Percentiles rank a stretch among this genome's conserved stretches.
Evolutionary conservation across 352 stramenopile species (phyloP).

Genomic region (Globisporangium abappressorium): DNA sequence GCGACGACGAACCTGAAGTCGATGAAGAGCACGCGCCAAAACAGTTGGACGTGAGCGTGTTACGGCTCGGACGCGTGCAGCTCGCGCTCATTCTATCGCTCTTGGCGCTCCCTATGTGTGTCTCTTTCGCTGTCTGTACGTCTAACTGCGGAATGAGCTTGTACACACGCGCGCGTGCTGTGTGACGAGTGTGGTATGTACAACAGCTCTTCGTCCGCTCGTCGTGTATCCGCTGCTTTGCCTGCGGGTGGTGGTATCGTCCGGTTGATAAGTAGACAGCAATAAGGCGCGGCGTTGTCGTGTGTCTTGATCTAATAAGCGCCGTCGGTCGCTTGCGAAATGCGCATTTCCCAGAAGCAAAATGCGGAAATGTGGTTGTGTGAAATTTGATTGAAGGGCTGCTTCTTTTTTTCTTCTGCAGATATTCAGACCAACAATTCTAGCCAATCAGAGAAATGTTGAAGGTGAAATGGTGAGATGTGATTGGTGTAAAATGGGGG

Average conservation of each 20-base stretch:
- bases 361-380: not conserved
- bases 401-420: not conserved
- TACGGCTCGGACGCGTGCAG: constrained; percentile 39
- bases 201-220: not conserved
- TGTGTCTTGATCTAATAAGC: not conserved
- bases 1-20: constrained; percentile 14
- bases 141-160: not conserved
- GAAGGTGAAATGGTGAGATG: not conserved
- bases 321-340: not conserved
- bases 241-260: not conserved
- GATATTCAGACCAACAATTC: not conserved
- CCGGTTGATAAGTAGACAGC: not conserved
- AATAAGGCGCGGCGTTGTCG: not conserved
- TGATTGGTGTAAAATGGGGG: constrained; percentile 4
- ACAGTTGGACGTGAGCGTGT: constrained; percentile 62
- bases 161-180: not conserved
- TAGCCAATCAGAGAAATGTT: not conserved
- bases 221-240: not conserved
- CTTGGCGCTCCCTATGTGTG: not conserved
- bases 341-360: not conserved
- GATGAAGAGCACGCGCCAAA: constrained; percentile 35
- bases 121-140: not conserved
- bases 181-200: not conserved
- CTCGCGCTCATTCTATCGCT: not conserved
- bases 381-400: not conserved